Evolutionary conservation across 2,329 filamentous ascomycete genomes (phyloP).

Genomic region (Penicillium sp.): DNA sequence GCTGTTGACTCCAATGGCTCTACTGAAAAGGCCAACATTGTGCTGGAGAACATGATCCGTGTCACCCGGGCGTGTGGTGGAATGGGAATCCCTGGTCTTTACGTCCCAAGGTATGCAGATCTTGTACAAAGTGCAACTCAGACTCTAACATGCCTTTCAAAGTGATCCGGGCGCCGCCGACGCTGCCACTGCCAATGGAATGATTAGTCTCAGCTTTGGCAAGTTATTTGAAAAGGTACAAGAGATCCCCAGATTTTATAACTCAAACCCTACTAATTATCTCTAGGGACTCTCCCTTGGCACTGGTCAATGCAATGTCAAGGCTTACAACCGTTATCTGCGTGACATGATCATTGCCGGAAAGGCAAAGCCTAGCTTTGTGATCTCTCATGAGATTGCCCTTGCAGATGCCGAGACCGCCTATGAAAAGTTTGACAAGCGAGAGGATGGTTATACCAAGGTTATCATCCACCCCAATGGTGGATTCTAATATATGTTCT

Average conservation of each 20-base stretch:
- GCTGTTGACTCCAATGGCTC: slow-evolving; percentile 58
- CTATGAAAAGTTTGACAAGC: slow-evolving; percentile 67
- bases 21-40: slow-evolving; percentile 63
- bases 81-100: slow-evolving; percentile 61
- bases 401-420: slow-evolving; percentile 63
- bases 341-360: slow-evolving; percentile 66
- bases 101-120: slow-evolving; percentile 41
- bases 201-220: slow-evolving; percentile 65
- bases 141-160: background rate
- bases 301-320: slow-evolving; percentile 69
- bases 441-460: slow-evolving; percentile 68
- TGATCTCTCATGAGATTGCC: slow-evolving; percentile 64
- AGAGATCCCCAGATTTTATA: too few relatives aligned
- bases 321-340: slow-evolving; percentile 66
- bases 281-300: slow-evolving; percentile 58
- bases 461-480: slow-evolving; percentile 68
- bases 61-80: slow-evolving; percentile 64
- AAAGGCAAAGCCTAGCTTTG: slow-evolving; percentile 66
- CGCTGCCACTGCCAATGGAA: slow-evolving; percentile 60
- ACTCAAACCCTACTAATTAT: background rate
- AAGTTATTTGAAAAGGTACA: slow-evolving; percentile 68
- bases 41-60: slow-evolving; percentile 64
- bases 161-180: slow-evolving; percentile 64
- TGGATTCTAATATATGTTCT: slow-evolving; percentile 10
- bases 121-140: background rate